A percentile compares a stretch with the other conserved stretches of the same genome.
Evolutionary conservation across 2,329 filamentous ascomycete genomes (phyloP).

Genomic region (Diaporthe sp.): DNA sequence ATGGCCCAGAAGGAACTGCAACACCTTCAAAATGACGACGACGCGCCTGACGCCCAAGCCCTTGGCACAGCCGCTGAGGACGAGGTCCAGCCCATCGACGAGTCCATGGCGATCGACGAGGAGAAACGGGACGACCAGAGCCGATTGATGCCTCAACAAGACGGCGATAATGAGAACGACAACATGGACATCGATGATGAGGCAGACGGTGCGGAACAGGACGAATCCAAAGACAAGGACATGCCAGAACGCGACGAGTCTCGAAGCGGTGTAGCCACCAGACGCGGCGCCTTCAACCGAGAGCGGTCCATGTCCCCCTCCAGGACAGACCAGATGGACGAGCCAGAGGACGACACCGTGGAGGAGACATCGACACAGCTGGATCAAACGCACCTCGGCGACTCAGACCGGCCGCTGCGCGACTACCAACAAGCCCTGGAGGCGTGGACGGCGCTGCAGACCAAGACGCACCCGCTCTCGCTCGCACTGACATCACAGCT

Average conservation of each 20-base stretch:
- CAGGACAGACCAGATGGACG: conserved; percentile 43
- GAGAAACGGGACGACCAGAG: conserved; percentile 64
- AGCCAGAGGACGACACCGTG: conserved; percentile 51
- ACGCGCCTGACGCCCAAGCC: conserved; percentile 87
- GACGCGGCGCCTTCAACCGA: conserved; percentile 67
- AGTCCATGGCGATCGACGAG: conserved; percentile 87
- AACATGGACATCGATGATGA: conserved; percentile 51
- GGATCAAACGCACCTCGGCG: conserved; percentile 76
- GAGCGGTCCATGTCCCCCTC: conserved; percentile 52
- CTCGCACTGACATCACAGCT: conserved; percentile 93
- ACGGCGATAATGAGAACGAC: conserved; percentile 51
- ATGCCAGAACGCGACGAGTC: conserved; percentile 63
- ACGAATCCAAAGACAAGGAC: conserved; percentile 51
- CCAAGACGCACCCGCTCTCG: conserved; percentile 85
- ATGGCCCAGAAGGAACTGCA: conserved; percentile 89
- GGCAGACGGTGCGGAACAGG: conserved; percentile 52
- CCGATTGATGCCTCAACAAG: conserved; percentile 62
- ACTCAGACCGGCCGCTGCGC: conserved; percentile 54
- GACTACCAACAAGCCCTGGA: conserved; percentile 69
- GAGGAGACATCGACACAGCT: conserved; percentile 71
- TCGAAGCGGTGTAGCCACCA: conserved; percentile 69
- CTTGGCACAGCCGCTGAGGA: conserved; percentile 90
- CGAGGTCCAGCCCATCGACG: conserved; percentile 85
- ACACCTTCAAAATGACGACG: conserved; percentile 87
- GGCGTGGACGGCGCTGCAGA: conserved; percentile 88